Evolutionary conservation across 2,329 filamentous ascomycete genomes (phyloP), one percentile per base, ranked within the genome.

Genomic region (Nothomitra cinnamomea): DNA sequence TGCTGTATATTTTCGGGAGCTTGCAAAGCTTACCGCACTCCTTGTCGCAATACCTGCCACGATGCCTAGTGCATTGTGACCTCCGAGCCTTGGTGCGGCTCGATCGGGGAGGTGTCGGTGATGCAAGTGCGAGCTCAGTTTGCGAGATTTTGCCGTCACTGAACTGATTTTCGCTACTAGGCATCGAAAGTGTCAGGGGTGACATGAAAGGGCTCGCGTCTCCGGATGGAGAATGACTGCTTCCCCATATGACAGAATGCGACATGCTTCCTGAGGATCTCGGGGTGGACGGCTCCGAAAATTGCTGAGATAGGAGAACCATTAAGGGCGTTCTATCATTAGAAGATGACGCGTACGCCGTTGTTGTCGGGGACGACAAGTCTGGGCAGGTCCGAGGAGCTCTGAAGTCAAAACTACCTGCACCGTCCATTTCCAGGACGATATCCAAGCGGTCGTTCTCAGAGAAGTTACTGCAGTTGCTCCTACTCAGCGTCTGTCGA

Each of bases 1-100:
- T 43, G 24, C 50, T 52, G 40, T 41, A 40, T 22, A 52, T 22
- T 41, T 52, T 43, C 17, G 50, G 50, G 28, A 41, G 40, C 24
- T 36, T 52, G 13, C 35, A 49, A 35, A 49, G 45, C 45, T 49
- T 49, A 22, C 50, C 50, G 21, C 50, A 52, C 15, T 52, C 36
- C 50, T 52, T 52, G 36, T 43, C 24, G 36, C 40, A 41, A 19
- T 43, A 19, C 40, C 28, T 52, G 32, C 50, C 50, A 35, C 25
- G 45, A 17, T 49, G 50, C 40, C 36, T 52, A n/a, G 24, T 52
- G 24, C 40, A 41, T 52, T 40, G 35, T 22, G 35, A 41, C 15
- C 24, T 41, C 36, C 50, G 7, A n/a, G 19, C 24, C 12, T 41
- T 52, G n/a, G 50, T 35, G 19, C 50, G 35, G 15, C 36, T 41